Conservation (phyloP, 1,284 basidiomycete species). For the Inonotus hispidus region DNA sequence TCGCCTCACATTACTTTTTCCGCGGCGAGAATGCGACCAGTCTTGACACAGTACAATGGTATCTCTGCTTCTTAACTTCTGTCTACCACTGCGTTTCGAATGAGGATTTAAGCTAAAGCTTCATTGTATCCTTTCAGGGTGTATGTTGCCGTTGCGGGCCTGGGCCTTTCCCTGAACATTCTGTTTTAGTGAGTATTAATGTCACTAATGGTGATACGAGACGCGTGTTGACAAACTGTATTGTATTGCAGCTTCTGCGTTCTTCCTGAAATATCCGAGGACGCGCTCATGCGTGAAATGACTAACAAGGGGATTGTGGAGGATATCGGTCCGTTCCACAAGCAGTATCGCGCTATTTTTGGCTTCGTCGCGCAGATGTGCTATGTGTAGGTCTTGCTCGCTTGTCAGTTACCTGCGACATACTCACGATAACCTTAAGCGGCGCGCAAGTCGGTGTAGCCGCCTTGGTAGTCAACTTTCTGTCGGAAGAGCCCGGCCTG, state of each 20-base stretch:
- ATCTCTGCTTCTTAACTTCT: slow-evolving; percentile 9
- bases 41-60: slow-evolving; percentile 73
- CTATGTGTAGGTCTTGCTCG: slow-evolving; percentile 45
- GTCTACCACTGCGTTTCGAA: background rate
- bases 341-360: slow-evolving; percentile 66
- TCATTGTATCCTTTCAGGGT: slow-evolving; percentile 40
- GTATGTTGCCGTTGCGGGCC: slow-evolving; percentile 70
- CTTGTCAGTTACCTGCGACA: background rate
- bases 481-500: slow-evolving; percentile 51
- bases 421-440: slow-evolving; percentile 29
- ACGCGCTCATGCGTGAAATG: slow-evolving; percentile 50
- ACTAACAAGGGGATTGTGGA: slow-evolving; percentile 37
- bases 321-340: slow-evolving; percentile 58
- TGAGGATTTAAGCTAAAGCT: background rate
- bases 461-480: slow-evolving; percentile 67
- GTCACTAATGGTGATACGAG: slow-evolving; percentile 1
- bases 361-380: slow-evolving; percentile 69
- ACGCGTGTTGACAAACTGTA: background rate
- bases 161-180: slow-evolving; percentile 58
- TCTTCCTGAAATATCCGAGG: slow-evolving; percentile 73
- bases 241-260: slow-evolving; percentile 56
- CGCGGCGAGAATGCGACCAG: slow-evolving; percentile 51
- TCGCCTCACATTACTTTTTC: slow-evolving; percentile 76
- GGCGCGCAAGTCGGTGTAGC: slow-evolving; percentile 74
- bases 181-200: slow-evolving; percentile 52